Percentiles rank a stretch among this genome's conserved stretches.
Conservation (phyloP, 2,329 filamentous ascomycete genomes). For the Ophiobolus disseminans region DNA sequence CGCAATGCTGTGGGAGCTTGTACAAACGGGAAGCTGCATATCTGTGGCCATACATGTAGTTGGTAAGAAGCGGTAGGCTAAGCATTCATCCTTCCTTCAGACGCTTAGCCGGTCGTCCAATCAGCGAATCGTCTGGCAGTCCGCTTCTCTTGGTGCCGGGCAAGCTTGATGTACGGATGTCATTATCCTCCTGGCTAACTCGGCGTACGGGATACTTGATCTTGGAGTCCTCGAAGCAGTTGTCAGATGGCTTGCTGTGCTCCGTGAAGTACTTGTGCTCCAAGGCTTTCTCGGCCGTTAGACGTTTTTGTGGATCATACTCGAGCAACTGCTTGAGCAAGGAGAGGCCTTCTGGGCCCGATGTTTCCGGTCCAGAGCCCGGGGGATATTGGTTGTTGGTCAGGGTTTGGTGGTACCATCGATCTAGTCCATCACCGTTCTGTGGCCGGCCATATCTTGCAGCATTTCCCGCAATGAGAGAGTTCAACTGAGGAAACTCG, state of each 20-base stretch:
- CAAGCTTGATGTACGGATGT: constrained; percentile 87
- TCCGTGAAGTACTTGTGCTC: constrained; percentile 85
- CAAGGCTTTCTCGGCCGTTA: constrained; percentile 88
- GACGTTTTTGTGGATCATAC: constrained; percentile 87
- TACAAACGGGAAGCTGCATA: constrained; percentile 12
- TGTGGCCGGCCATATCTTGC: constrained; percentile 59
- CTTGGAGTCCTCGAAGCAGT: constrained; percentile 90
- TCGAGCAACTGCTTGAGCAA: constrained; percentile 83
- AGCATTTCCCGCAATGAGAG: constrained; percentile 54
- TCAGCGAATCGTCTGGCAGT: constrained; percentile 79
- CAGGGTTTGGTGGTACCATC: constrained; percentile 62
- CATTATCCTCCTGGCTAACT: constrained; percentile 93
- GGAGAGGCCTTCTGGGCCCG: constrained; percentile 75
- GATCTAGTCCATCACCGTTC: constrained; percentile 66
- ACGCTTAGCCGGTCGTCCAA: constrained; percentile 62
- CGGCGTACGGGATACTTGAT: constrained; percentile 88
- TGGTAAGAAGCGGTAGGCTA: too few relatives aligned
- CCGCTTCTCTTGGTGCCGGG: constrained; percentile 91
- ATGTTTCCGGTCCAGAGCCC: constrained; percentile 44
- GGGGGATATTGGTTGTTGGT: constrained; percentile 56
- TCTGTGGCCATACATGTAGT: too few relatives aligned
- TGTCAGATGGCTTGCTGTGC: constrained; percentile 68
- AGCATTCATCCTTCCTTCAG: constrained; percentile 55
- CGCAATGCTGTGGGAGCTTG: too few relatives aligned
- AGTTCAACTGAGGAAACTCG: constrained; percentile 76